Base-by-base conservation (phyloP, 306 rosid species). In the Ammopiptanthus mongolicus region DNA sequence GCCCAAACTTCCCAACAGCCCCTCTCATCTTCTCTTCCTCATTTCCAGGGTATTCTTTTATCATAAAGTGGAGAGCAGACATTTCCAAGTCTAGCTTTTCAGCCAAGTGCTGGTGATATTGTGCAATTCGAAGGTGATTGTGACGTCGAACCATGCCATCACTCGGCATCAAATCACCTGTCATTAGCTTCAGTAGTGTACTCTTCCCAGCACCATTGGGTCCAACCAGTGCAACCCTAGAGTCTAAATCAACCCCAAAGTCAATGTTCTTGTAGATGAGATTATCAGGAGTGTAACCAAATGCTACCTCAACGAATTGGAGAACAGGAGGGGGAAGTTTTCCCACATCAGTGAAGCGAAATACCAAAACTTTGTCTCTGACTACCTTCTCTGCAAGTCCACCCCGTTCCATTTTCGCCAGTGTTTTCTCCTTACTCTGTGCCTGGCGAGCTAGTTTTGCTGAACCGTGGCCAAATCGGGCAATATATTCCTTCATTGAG, bases 171-270 rank as follows among this genome's bases (percentile, higher is more conserved):
- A 95, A 68, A 0, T 95, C 98, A 79, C 98, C 98, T 8, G 97
- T 91, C 98, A 95, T 95, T 70, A 95, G 91, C 92, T 95, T 95
- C 86, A 95, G 84, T n/a, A 95, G 84, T 3, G 98, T 95, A 85
- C 97, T 95, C 89, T 95, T 95, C 48, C 98, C 98, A 29, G 98
- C 98, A 64, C 98, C 98, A 81, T 95, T 95, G 9, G 98, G 98
- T 71, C 98, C 98, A 67, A 95, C 98, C 71, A 95, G 76, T 23
- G 98, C 98, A 51, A 95, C 13, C 81, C 98, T 88, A 0, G 98
- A 91, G 78, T 95, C 98, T 65, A 91, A 78, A 79, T 95, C 98
- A 50, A 95, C 98, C 62, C 98, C 98, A 71, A 91, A 91, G 81
- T 95, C 98, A 0, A 95, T 57, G 78, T 87, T 91, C 81, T 85